A percentile compares a stretch with the other conserved stretches of the same genome.
phyloP scores from a whole-genome alignment of 306 rosid genomes.

The Chamaecrista fasciculata region DNA sequence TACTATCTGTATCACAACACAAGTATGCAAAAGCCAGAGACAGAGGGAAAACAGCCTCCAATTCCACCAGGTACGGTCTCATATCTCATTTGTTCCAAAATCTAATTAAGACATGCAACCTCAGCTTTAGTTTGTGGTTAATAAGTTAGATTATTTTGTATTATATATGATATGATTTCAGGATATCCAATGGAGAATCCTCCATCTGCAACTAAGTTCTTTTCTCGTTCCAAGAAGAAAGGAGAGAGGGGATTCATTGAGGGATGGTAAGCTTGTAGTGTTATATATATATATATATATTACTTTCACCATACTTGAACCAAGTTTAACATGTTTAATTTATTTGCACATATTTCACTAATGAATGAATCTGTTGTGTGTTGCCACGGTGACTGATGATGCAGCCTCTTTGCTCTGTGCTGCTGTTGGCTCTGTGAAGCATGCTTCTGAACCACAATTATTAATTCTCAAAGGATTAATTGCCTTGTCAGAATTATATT shows the following conservation, averaged over 20 bases:
- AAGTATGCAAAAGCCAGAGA: slow-evolving; percentile 52
- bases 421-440: slow-evolving; percentile 86
- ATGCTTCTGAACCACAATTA: slow-evolving; percentile 46
- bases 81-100: background rate
- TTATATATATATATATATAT: no score
- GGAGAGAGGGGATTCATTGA: slow-evolving; percentile 81
- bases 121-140: slow-evolving; percentile 12
- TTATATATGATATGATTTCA: no score
- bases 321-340: no score
- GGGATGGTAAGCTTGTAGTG: slow-evolving; percentile 80
- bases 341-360: no score
- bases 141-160: no score
- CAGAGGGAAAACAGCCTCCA: slow-evolving; percentile 53
- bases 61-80: slow-evolving; percentile 50
- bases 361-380: no score
- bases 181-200: slow-evolving; percentile 71
- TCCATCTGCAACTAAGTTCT: slow-evolving; percentile 39
- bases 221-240: slow-evolving; percentile 40
- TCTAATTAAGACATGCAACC: slow-evolving; percentile 8
- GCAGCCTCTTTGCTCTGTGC: slow-evolving; percentile 83
- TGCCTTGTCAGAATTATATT: no score
- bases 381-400: no score
- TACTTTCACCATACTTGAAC: no score
- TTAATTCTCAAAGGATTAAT: no score
- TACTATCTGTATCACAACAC: no score